Evolutionary conservation across 2,329 filamentous ascomycete genomes (phyloP), one percentile per base, ranked within the genome.

Genomic region (Endoconidiophora laricicola): DNA sequence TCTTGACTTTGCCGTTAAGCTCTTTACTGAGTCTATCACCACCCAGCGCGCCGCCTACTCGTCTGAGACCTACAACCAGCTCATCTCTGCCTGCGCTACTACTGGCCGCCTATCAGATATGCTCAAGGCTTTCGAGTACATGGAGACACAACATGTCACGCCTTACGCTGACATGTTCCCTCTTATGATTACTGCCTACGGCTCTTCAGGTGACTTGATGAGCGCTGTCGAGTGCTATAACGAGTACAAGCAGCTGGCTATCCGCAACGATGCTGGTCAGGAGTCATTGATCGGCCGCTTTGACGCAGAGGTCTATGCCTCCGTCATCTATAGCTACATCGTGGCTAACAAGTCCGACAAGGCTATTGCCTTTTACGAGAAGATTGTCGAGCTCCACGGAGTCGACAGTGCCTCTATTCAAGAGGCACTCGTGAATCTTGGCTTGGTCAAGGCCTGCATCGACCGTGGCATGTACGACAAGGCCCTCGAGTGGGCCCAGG

Each of bases 171-270:
- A 82, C 43, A 85, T 90, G 48, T 96, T 94, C 66, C 83, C 87
- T 1, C 76, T 81, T 16, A 94, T 98, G 85, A 95, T 98, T 62
- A 80, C 83, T n/a, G 87, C 88, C 0, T 96, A 94, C 61, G 86
- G 86, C 54, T 75, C 76, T 40, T 76, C 75, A 9, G 84, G 87
- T 46, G 87, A 96, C 61, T 68, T 96, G 42, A 73, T 80, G 58
- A 93, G 84, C 57, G 91, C 88, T 18, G 85, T 96, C 5, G 87
- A 94, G 62, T 87, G 86, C 65, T 98, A 95, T 67, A 90, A 93
- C 56, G 86, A 94, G 65, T 96, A 96, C 71, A 86, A 86, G 60
- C 76, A 78, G 43, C 71, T 95, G 40, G 88, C 90, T n/a, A 78
- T 96, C 48, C 79, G 82, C 38, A 76, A 91, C 61, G 84, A 95